Base-by-base conservation (phyloP, 2,329 filamentous ascomycete species). In the Dichotomopilus funicola region DNA sequence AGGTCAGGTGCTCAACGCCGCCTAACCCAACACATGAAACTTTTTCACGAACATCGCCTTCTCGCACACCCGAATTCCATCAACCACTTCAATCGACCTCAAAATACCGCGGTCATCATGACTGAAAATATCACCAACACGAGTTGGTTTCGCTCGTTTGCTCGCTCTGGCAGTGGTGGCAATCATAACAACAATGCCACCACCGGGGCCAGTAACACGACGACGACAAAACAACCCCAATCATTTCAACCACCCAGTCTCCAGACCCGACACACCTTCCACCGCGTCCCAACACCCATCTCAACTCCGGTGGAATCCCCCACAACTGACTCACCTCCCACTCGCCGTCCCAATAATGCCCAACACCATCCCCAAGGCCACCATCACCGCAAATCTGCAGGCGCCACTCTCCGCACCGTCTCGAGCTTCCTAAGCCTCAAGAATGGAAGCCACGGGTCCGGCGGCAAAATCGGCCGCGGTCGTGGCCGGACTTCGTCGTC, bases 341-440 rank as follows among this genome's bases (percentile, higher is more conserved):
- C 8, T 6, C 11, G 36, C 48, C 33, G 12, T n/a, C n/a, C 6
- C 44, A 44, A 37, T 10, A 27, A 51, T 6, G 4, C 11, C 35
- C 36, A 42, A 13, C 6, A 27, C 12, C 42, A 52, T 6, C 19
- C 33, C 42, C 33, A 38, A 11, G 9, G 31, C 10, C 45, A 49
- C 33, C 31, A 34, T 36, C 55, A 59, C 37, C 54, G 54, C 12
- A 54, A 51, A n/a, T 52, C 51, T 3, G 55, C 51, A 31, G 34
- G 44, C 19, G 49, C 54, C 12, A 53, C 48, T 27, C 51, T 54
- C 34, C 38, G 40, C n/a, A 38, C 38, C 13, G 51, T 57, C 27
- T 56, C 54, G 4, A 58, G 52, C 41, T 53, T 59, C 38, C 40
- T 59, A n/a, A 51, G 42, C 52, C 33, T 56, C 44, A 55, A 59